Base-by-base conservation (phyloP, 2,329 filamentous ascomycete species). In the Alternaria sp. region DNA sequence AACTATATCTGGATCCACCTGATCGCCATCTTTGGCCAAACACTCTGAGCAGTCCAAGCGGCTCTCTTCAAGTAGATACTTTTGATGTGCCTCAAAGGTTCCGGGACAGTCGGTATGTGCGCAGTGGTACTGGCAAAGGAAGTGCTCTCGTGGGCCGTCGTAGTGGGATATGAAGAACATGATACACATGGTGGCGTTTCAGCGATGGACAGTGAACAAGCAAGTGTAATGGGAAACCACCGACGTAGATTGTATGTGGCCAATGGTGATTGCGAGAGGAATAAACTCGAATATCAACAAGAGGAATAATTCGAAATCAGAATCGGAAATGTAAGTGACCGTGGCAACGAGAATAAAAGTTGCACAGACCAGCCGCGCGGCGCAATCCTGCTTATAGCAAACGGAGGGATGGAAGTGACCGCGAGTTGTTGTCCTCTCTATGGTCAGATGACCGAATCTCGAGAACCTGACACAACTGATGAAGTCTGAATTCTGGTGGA, bases 121-220 rank as follows among this genome's bases (percentile, higher is more conserved):
- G 43, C 64, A 66, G 11, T 62, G 59, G 3, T 51, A 25, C 1
- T 10, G 44, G 1, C 1, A 16, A 10, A 45, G 7, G 16, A 3
- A 20, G 32, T 58, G 55, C 18, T 54, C 25, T 2, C 32, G 48
- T 5, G 22, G 22, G 30, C 44, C 51, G 32, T 55, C 40, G 11
- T 45, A 16, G 28, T 65, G 50, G 12, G 14, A 3, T n/a, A 40
- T 32, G 43, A 57, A 57, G 51, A 54, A 67, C 10, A 38, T 41
- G 20, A 67, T 54, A 38, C 65, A 67, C 65, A 67, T 67, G 7
- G 6, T 8, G 20, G 46, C n/a, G 6, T 2, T 45, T 49, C 20
- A 1, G 14, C 16, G 5, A 16, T 50, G 3, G 30, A 3, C 1
- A 7, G 30, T 2, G 25, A 50, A 50, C 20, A 34, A 6, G 5